A percentile compares a stretch with the other conserved stretches of the same genome.
phyloP scores from a whole-genome alignment of 1,139 yeast species.

The Pneumocystis carinii region DNA sequence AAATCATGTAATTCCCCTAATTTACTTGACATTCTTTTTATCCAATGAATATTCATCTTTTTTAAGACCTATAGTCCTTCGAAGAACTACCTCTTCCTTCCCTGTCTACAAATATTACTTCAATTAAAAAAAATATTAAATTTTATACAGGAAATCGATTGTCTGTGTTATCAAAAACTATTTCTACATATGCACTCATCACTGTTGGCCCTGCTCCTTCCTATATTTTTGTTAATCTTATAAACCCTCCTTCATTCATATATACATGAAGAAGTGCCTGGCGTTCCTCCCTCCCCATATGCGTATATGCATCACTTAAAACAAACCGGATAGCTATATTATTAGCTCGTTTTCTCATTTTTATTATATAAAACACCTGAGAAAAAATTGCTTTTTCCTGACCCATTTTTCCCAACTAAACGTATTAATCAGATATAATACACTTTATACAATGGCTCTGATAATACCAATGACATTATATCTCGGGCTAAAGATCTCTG shows the following conservation, averaged over 20 bases:
- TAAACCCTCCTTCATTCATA: neutral
- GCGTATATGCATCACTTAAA: conserved; percentile 75
- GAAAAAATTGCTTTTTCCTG: conserved; percentile 91
- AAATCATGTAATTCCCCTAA: conserved; percentile 23
- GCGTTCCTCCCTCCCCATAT: conserved; percentile 77
- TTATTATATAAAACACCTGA: conserved; percentile 28
- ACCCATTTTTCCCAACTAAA: conserved; percentile 74
- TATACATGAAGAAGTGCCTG: conserved; percentile 69
- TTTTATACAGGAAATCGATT: conserved; percentile 49
- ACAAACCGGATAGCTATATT: conserved; percentile 73
- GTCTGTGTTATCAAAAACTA: conserved; percentile 69
- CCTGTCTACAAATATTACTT: conserved; percentile 20
- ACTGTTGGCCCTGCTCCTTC: conserved; percentile 66
- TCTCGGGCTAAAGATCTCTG: conserved; percentile 63
- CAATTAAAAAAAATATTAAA: neutral
- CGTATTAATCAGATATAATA: neutral
- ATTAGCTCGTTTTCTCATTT: neutral
- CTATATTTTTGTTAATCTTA: conserved; percentile 1
- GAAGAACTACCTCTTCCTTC: conserved; percentile 50
- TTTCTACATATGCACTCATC: conserved; percentile 85
- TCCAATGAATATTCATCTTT: conserved; percentile 76
- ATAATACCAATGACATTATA: conserved; percentile 58
- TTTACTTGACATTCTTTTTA: conserved; percentile 37
- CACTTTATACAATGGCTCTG: neutral
- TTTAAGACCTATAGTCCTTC: conserved; percentile 83